phyloP scores from a whole-genome alignment of 2,329 filamentous ascomycete species.

The Chalara sp. region DNA sequence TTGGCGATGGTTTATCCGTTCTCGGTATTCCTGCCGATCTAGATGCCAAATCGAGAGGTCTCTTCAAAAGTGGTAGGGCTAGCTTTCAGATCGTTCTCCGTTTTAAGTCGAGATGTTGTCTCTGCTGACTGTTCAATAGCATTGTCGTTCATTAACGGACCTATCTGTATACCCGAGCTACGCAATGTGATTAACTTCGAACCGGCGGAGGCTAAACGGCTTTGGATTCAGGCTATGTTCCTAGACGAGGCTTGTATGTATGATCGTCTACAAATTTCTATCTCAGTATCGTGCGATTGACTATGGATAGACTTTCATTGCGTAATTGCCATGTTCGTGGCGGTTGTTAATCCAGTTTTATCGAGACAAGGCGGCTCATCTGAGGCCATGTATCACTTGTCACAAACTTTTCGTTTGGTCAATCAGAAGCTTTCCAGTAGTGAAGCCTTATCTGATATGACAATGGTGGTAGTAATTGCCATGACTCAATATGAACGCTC shows the following conservation, averaged over 20 bases:
- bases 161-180: conserved; percentile 4
- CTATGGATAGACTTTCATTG: conserved; percentile 24
- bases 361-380: conserved; percentile 4
- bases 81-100: not conserved
- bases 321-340: conserved; percentile 19
- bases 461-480: conserved; percentile 23
- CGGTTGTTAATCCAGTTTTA: conserved; percentile 8
- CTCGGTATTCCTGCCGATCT: conserved; percentile 7
- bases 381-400: conserved; percentile 21
- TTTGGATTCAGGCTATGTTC: conserved; percentile 23
- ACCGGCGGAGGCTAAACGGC: not conserved
- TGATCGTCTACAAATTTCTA: not conserved
- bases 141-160: conserved; percentile 8
- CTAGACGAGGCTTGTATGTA: conserved; percentile 27
- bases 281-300: not conserved
- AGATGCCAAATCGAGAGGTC: conserved; percentile 2
- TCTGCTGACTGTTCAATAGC: conserved; percentile 1
- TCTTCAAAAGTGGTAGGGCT: conserved; percentile 7
- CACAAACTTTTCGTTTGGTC: conserved; percentile 21
- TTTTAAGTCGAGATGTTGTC: not conserved
- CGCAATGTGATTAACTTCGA: conserved; percentile 2
- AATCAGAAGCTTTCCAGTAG: conserved; percentile 23
- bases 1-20: conserved; percentile 12
- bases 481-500: conserved; percentile 22
- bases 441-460: conserved; percentile 21